A percentile compares a stretch with the other conserved stretches of the same genome.
Conservation (phyloP, 75 land plant species). For the Adiantum capillusveneris region DNA sequence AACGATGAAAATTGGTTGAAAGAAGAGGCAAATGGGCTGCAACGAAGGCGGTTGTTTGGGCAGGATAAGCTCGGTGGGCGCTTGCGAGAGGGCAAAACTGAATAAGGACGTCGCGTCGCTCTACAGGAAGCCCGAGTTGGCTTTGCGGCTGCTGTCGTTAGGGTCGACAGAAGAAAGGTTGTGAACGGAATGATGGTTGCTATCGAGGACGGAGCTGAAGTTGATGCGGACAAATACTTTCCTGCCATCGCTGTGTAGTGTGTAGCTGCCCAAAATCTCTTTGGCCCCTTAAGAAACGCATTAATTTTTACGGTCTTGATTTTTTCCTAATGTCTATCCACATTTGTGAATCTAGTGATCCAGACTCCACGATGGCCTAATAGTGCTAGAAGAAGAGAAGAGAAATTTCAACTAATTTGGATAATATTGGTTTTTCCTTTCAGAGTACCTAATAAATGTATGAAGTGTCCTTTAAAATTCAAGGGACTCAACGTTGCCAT, state of each 20-base stretch:
- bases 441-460: no score
- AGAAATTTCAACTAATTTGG: no score
- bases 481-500: no score
- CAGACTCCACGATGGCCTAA: no score
- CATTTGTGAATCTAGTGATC: no score
- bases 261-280: no score
- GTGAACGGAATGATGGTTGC: background rate
- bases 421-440: no score
- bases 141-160: background rate
- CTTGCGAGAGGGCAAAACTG: background rate
- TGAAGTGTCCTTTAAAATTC: no score
- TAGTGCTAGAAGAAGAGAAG: no score
- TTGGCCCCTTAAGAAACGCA: no score
- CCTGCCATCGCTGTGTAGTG: background rate
- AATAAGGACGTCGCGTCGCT: background rate
- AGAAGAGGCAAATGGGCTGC: background rate
- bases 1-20: background rate
- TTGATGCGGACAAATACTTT: background rate
- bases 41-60: background rate
- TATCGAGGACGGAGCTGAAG: conserved; percentile 2
- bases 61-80: background rate
- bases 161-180: background rate
- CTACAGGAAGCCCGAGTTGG: background rate
- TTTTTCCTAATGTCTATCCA: no score
- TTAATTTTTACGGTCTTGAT: no score